A percentile compares a stretch with the other conserved stretches of the same genome.
Conservation (phyloP, 768 basidiomycete species). For the Macrolepiota fuliginosa region DNA sequence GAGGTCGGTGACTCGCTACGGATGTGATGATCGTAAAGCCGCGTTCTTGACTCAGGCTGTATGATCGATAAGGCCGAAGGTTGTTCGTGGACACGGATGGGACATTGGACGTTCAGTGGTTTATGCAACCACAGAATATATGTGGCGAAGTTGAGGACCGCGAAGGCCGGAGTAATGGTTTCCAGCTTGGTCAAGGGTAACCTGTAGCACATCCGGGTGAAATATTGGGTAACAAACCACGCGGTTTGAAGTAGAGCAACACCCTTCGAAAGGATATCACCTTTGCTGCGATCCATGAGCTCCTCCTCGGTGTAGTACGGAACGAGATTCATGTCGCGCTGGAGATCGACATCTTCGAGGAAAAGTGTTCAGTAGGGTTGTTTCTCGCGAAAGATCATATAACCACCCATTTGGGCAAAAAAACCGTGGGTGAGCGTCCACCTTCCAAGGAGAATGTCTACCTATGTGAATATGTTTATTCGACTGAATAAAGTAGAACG, state of each 20-base stretch:
- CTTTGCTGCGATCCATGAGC: slow-evolving; percentile 29
- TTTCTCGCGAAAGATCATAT: slow-evolving; percentile 2
- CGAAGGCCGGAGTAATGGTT: slow-evolving; percentile 32
- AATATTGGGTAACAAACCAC: slow-evolving; percentile 33
- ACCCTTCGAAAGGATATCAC: slow-evolving; percentile 30
- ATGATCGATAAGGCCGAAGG: not conserved
- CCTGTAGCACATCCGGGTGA: slow-evolving; percentile 20
- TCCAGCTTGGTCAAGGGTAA: slow-evolving; percentile 34
- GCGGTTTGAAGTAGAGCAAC: slow-evolving; percentile 29
- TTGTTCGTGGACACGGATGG: slow-evolving; percentile 13
- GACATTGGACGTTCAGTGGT: slow-evolving; percentile 30
- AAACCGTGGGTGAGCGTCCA: slow-evolving; percentile 7
- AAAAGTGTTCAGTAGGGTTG: slow-evolving; percentile 6
- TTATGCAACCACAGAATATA: slow-evolving; percentile 39
- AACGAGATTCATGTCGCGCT: slow-evolving; percentile 14
- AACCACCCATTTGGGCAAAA: slow-evolving; percentile 11
- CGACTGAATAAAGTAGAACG: not conserved
- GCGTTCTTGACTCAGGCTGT: not conserved
- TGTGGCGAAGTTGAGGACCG: slow-evolving; percentile 25
- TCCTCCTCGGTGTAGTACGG: slow-evolving; percentile 20
- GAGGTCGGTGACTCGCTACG: no score
- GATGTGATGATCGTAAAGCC: not conserved
- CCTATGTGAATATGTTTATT: not conserved
- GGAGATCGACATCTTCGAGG: slow-evolving; percentile 14
- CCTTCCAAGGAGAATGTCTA: not conserved